phyloP scores from a whole-genome alignment of 2,329 filamentous ascomycete species.

The Colletotrichum salicis region DNA sequence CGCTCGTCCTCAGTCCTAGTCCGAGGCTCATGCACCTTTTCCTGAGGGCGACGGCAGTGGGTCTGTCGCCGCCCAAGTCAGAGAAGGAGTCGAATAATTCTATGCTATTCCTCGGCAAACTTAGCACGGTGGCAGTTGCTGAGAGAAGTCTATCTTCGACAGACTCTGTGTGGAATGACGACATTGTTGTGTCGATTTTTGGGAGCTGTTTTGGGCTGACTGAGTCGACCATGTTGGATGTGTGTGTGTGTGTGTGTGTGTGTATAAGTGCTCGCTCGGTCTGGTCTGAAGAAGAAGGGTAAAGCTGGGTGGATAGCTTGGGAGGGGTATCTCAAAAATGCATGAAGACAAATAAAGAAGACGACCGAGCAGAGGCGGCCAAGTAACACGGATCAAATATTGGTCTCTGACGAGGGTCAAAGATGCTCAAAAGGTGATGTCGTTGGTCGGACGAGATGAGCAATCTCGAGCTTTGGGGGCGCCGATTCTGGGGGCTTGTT shows the following conservation, averaged over 20 bases:
- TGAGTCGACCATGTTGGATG: constrained; percentile 26
- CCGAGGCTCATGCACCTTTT: constrained; percentile 49
- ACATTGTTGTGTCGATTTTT: constrained; percentile 39
- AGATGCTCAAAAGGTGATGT: constrained; percentile 17
- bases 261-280: constrained; percentile 9
- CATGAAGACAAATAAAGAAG: constrained; percentile 18
- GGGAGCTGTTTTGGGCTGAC: constrained; percentile 34
- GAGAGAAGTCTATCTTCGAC: constrained; percentile 46
- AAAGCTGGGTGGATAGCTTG: constrained; percentile 12
- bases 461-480: constrained; percentile 3
- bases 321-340: constrained; percentile 34
- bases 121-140: constrained; percentile 50
- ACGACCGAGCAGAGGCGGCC: constrained; percentile 24
- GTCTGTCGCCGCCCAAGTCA: constrained; percentile 55
- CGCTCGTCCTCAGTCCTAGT: constrained; percentile 48
- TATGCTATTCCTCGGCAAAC: constrained; percentile 45
- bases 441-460: constrained; percentile 25
- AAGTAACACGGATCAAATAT: constrained; percentile 24
- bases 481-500: constrained; percentile 15
- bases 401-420: constrained; percentile 16
- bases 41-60: constrained; percentile 46
- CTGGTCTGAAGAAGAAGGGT: constrained; percentile 21
- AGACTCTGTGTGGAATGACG: constrained; percentile 33
- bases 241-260: neutral
- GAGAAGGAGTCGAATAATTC: constrained; percentile 54